Base-by-base conservation (phyloP, 2,329 filamentous ascomycete species). In the Knufia fluminis region DNA sequence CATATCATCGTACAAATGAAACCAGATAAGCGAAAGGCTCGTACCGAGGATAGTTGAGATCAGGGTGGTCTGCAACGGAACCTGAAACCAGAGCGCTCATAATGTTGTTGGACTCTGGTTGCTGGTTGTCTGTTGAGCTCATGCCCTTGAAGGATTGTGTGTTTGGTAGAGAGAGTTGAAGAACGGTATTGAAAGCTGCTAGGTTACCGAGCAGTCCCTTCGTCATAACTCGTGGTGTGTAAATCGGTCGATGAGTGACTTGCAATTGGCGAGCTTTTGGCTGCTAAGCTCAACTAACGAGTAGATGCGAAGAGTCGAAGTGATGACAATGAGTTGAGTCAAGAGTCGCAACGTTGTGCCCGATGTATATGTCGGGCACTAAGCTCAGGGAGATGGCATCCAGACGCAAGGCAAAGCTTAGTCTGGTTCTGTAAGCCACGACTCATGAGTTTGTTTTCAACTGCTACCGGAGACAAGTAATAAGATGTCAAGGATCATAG, bases 11-110 rank as follows among this genome's bases (percentile, higher is more conserved):
- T 14, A 17, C 12, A 17, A 36, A 12, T 19, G 14, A 23, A 46
- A n/a, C 3, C 14, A 23, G 23, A 26, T 46, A n/a, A 38, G 32
- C 9, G 19, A 39, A n/a, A 31, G 22, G 20, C n/a, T 48, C 45
- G 22, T 40, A 48, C 45, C 45, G 33, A 40, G 23, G n/a, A 17
- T 39, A 28, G 16, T 40, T 35, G 6, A 40, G 24, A 8, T 31
- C 20, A 16, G 9, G 3, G 12, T 39, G 17, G 19, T 48, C 45
- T 40, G 45, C 45, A 17, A 48, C 35, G 2, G 45, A 48, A 2
- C 35, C 35, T 26, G 45, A 48, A 10, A 48, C 32, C 14, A 48
- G n/a, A 24, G 32, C 22, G 35, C 33, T 48, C 45, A 48, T 39
- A 14, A 40, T 39, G 36, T 31, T 20, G 35, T 28, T 28, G 12